Evolutionary conservation across 352 stramenopile species (phyloP).

Genomic region (Elongisporangium anandrum): DNA sequence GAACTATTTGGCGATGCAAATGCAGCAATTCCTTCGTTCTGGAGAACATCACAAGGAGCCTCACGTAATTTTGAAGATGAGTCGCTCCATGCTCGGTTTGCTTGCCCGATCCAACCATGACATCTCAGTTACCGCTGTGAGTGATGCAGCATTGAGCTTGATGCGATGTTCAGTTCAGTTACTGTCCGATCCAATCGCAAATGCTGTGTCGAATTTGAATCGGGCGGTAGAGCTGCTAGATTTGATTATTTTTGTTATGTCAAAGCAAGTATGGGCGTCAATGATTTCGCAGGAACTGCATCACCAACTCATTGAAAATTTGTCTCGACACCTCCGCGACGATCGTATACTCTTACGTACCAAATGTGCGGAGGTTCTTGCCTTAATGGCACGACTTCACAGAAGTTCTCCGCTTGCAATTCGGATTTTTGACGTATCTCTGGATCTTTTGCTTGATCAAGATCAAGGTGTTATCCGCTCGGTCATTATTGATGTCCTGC

Average conservation of each 20-base stretch:
- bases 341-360: conserved; percentile 1
- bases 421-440: conserved; percentile 8
- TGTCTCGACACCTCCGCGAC: neutral
- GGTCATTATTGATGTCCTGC: conserved; percentile 8
- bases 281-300: conserved; percentile 10
- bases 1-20: conserved; percentile 11
- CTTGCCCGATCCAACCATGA: conserved; percentile 5
- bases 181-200: conserved; percentile 6
- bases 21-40: conserved; percentile 12
- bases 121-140: conserved; percentile 9
- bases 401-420: conserved; percentile 11
- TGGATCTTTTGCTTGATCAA: conserved; percentile 22
- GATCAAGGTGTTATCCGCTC: conserved; percentile 5
- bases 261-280: conserved; percentile 4
- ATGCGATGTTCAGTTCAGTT: neutral
- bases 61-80: conserved; percentile 28
- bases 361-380: conserved; percentile 18
- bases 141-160: neutral
- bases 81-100: conserved; percentile 14
- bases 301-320: conserved; percentile 11
- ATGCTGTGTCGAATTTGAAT: conserved; percentile 17
- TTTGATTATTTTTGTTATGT: conserved; percentile 15
- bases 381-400: conserved; percentile 8
- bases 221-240: conserved; percentile 15
- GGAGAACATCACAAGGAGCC: conserved; percentile 17